Conservation (phyloP, 2,329 filamentous ascomycete genomes). For the Aspergillus fijiensis region DNA sequence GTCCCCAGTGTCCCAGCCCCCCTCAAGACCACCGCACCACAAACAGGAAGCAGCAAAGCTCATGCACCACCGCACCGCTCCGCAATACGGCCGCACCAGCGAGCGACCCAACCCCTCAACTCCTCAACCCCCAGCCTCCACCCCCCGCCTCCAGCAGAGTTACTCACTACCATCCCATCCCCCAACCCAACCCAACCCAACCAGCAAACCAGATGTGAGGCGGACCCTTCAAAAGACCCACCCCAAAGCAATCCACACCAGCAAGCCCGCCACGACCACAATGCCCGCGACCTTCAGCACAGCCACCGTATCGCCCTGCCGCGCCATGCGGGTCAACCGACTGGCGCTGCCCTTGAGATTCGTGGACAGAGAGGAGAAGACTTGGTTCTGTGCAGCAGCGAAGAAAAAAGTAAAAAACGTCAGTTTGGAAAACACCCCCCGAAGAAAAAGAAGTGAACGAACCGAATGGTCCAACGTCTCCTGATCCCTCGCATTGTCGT, state of each 20-base stretch:
- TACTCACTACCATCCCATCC: too few species aligned
- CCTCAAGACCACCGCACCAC: too few species aligned
- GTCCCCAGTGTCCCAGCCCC: too few species aligned
- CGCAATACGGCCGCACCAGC: too few species aligned
- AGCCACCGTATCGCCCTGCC: conserved; percentile 84
- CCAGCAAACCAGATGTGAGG: too few species aligned
- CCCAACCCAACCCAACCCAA: too few species aligned
- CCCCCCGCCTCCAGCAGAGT: too few species aligned
- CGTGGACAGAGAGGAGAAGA: conserved; percentile 82
- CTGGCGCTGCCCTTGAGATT: conserved; percentile 80
- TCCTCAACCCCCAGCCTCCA: too few species aligned
- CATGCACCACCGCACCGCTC: too few species aligned
- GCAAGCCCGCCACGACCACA: conserved; percentile 67
- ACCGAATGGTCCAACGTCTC: conserved; percentile 85
- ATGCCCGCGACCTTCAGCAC: conserved; percentile 87
- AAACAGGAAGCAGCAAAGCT: too few species aligned
- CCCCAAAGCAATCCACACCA: conserved; percentile 71
- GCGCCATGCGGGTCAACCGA: conserved; percentile 85
- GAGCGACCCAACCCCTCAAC: too few species aligned
- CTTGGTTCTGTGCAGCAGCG: conserved; percentile 64
- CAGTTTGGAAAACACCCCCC: too few species aligned
- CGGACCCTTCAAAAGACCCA: conserved; percentile 53
- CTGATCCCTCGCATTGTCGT: conserved; percentile 89
- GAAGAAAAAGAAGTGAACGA: conserved; percentile 31
- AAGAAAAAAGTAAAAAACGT: background rate